Evolutionary conservation across 192 early-diverging fungal species (phyloP), one percentile per base, ranked within the genome.

Genomic region (Helicostylum pulchrum): DNA sequence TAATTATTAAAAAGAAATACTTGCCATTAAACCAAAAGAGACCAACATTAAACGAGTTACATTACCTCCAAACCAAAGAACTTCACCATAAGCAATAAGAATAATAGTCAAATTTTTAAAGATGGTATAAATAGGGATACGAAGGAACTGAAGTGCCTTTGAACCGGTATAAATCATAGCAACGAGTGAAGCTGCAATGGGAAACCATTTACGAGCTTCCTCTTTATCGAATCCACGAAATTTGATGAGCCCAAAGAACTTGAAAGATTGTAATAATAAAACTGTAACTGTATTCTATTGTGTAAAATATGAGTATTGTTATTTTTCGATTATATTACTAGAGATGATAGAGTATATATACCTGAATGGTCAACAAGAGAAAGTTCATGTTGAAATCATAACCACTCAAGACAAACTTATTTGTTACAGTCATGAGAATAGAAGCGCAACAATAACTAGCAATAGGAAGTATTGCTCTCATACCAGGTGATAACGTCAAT

Each of bases 21-120:
- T 72, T 69, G 77, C 89, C 90, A 92, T 93, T 56, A 99, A 77
- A 9, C 74, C 54, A 73, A 99, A 99, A 50, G 91, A 88, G 1
- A 83, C 59, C 36, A 97, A 73, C 83, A 95, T 95, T 59, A 91
- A 59, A 65, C 80, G 79, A 0, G 94, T 92, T 11, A 98, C 91
- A 6, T 77, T 77, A 17, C 91, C 91, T n/a, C 83, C 81, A 68
- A 95, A 90, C 76, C 90, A 88, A 48, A 85, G 77, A 12, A 87
- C 88, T 75, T 99, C 97, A 48, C 88, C 91, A 68, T 94, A 96
- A 12, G 97, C 97, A 67, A 96, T 95, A 20, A 94, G 75, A 71
- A 99, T 96, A 70, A 99, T 99, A 45, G 97, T 99, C 67, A 97
- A 71, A 80, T 99, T 99, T 79, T 99, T 99, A 81, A 97, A 99